phyloP scores from a whole-genome alignment of 768 basidiomycete species.

The Austroboletus eburneus region DNA sequence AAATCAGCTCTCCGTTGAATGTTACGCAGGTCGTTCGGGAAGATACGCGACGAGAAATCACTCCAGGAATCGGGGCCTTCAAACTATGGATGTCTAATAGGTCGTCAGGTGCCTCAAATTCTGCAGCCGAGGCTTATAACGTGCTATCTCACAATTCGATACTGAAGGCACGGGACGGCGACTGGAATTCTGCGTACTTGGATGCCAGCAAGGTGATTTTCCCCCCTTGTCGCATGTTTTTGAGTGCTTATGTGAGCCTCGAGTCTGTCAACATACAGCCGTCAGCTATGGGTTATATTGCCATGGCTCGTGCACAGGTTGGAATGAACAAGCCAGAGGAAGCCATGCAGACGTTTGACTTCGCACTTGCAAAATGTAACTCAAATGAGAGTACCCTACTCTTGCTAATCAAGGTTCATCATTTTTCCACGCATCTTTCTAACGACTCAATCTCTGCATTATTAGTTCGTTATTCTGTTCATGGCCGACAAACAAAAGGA shows the following conservation, averaged over 20 bases:
- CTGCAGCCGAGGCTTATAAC: background rate
- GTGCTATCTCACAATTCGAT: background rate
- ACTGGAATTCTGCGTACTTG: background rate
- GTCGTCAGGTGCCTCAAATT: background rate
- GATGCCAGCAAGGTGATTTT: background rate
- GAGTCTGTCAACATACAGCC: conserved; percentile 1
- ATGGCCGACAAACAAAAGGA: background rate
- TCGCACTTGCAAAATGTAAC: conserved; percentile 1
- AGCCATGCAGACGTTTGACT: conserved; percentile 3
- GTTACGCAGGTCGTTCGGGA: too few species aligned
- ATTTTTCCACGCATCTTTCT: background rate
- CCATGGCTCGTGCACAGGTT: conserved; percentile 2
- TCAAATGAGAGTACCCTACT: conserved; percentile 3
- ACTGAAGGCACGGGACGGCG: background rate
- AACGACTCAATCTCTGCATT: background rate
- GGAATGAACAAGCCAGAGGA: background rate
- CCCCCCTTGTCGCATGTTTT: too few species aligned
- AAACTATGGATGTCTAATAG: background rate
- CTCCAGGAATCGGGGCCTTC: background rate
- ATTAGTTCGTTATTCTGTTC: background rate
- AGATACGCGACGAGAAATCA: background rate
- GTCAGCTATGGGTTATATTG: conserved; percentile 7
- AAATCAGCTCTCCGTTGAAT: too few species aligned
- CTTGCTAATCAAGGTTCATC: conserved; percentile 5
- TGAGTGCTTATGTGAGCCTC: background rate